Base-by-base conservation (phyloP, 2,329 filamentous ascomycete genomes). In the Gnomoniopsis sp. region DNA sequence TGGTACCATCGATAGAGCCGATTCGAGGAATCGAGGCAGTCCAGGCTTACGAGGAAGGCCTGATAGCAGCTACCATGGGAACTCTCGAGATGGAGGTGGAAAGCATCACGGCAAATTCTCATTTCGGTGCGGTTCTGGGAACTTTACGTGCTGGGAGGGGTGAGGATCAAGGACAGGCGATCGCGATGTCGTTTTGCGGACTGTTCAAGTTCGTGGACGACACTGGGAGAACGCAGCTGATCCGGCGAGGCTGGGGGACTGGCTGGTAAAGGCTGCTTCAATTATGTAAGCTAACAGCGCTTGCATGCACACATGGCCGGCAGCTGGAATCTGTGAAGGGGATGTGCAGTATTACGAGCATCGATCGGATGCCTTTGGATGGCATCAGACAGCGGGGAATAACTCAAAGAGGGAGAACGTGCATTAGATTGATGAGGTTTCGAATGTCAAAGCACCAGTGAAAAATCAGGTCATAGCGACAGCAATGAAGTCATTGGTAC, bases 141-240 rank as follows among this genome's bases (percentile, higher is more conserved):
- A 49, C 57, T 11, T 30, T 68, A 22, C 57, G 60, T 49, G 63
- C 63, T 17, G 46, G 49, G 12, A 47, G 49, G 7, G 38, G 23
- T 67, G 64, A 43, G 66, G 65, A 15, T 53, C 66, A 52, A 65
- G 66, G 64, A 47, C 10, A 47, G 21, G 19, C 11, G 23, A 6
- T 15, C 1, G 21, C 17, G 26, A 30, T 33, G 50, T 19, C 34
- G 36, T 53, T 34, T 22, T 46, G 23, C 17, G 51, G 23, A 12
- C 26, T 43, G 6, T 34, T 19, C 17, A 53, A 57, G 53, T 67
- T 66, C 33, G 57, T 63, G 49, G 41, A 53, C 34, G 58, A 54
- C 67, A 68, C 48, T 69, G 67, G 65, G 65, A 68, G 49, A 64
- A 67, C 30, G 66, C 60, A n/a, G 46, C 55, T 2, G 59, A 17